A percentile compares a stretch with the other conserved stretches of the same genome.
These are phyloP conservation scores for Yarrowia galli DNA, from an alignment of 1,139 yeast species.

Conservation along the genomic window DNA sequence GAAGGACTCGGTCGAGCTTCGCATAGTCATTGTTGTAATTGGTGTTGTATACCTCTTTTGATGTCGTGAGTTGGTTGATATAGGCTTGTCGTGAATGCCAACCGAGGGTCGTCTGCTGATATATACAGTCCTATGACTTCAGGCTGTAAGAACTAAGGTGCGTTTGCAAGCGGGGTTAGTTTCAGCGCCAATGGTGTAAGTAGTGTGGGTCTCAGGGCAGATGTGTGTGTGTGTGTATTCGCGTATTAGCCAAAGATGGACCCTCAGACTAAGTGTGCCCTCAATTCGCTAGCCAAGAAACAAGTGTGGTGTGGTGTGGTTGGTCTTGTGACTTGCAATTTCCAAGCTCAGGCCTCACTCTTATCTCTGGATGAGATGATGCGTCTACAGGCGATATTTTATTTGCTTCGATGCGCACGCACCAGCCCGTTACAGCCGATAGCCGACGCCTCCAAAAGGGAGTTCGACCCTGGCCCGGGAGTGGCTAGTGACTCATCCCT, in stretches of 20 bases:
- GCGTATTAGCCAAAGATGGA: not conserved
- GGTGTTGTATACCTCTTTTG: not conserved
- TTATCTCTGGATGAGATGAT: not conserved
- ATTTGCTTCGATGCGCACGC: conserved; percentile 2
- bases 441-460: conserved; percentile 11
- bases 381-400: conserved; percentile 16
- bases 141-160: not conserved
- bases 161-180: not conserved
- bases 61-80: not conserved
- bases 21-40: not conserved
- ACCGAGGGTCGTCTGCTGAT: too few species aligned
- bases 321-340: conserved; percentile 31
- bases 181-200: not conserved
- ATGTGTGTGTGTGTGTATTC: not conserved
- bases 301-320: not conserved
- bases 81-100: too few species aligned
- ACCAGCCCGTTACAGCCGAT: not conserved
- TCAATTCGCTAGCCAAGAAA: conserved; percentile 6
- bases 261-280: conserved; percentile 14
- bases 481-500: conserved; percentile 37
- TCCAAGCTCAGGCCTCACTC: not conserved
- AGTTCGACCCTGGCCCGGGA: not conserved
- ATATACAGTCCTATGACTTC: not conserved
- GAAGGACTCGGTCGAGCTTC: conserved; percentile 31
- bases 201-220: conserved; percentile 7